phyloP scores from a whole-genome alignment of 140 eudicot species.

The Eryngium alpinum region DNA sequence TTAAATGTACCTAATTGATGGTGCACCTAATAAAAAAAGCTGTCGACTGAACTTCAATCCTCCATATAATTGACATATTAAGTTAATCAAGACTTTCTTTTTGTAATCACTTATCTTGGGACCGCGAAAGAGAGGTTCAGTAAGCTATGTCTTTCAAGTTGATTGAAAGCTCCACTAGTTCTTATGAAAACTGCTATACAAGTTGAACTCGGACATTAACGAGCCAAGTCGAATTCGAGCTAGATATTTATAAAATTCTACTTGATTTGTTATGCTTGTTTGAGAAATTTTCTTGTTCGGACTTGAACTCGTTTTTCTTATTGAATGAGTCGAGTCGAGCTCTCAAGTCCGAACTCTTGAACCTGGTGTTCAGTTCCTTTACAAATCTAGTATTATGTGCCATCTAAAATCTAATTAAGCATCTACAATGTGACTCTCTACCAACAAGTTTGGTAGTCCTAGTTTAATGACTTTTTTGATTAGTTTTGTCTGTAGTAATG shows the following conservation, averaged over 20 bases:
- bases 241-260: no score
- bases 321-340: no score
- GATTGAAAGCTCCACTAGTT: background rate
- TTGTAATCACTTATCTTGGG: background rate
- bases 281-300: no score
- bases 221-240: no score
- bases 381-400: background rate
- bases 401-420: background rate
- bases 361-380: no score
- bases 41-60: slow-evolving; percentile 1
- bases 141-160: background rate
- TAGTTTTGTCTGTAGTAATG: background rate
- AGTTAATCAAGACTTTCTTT: background rate
- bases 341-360: no score
- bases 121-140: background rate
- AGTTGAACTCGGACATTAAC: no score
- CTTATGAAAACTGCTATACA: background rate
- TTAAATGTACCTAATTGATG: slow-evolving; percentile 12
- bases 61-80: background rate
- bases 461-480: background rate
- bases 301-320: no score
- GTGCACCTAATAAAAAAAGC: slow-evolving; percentile 9
- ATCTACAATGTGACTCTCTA: background rate
- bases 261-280: no score
- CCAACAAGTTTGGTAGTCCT: background rate